A percentile compares a stretch with the other conserved stretches of the same genome.
Evolutionary conservation across 176 grass and related monocot genomes (phyloP).

Genomic region (Canna indica): DNA sequence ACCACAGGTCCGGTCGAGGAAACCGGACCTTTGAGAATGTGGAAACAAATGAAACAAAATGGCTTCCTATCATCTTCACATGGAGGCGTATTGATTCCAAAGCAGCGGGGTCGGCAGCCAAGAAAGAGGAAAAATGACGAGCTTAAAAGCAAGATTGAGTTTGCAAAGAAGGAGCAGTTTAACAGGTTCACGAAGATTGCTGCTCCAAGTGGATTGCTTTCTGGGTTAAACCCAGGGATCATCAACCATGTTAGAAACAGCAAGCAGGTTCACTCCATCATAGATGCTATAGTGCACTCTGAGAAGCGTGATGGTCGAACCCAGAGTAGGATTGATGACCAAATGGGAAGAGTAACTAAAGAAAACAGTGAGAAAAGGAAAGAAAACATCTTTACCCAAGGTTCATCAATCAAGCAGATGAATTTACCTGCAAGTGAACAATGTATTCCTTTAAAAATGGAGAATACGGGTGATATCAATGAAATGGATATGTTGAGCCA

Average conservation of each 20-base stretch:
- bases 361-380: conserved; percentile 12
- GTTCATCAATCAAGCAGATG: neutral
- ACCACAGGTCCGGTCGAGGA: conserved; percentile 50
- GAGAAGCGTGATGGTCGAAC: conserved; percentile 47
- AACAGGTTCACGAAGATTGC: conserved; percentile 61
- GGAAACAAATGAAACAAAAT: conserved; percentile 99
- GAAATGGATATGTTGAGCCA: conserved; percentile 5
- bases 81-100: conserved; percentile 31
- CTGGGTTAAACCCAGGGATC: conserved; percentile 90
- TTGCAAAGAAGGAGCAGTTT: conserved; percentile 41
- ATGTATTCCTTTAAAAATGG: conserved; percentile 2
- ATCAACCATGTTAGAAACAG: conserved; percentile 99
- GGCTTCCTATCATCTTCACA: conserved; percentile 90
- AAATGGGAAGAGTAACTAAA: conserved; percentile 8
- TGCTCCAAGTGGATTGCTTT: conserved; percentile 85
- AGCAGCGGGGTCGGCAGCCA: conserved; percentile 37
- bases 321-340: conserved; percentile 6
- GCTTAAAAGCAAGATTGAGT: conserved; percentile 28
- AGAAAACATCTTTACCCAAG: neutral
- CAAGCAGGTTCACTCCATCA: conserved; percentile 96
- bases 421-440: neutral
- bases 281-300: conserved; percentile 77
- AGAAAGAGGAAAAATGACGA: conserved; percentile 64
- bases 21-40: conserved; percentile 61
- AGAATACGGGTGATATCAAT: neutral